Evolutionary conservation across 1,284 basidiomycete species (phyloP).

Genomic region (Inonotus hispidus): DNA sequence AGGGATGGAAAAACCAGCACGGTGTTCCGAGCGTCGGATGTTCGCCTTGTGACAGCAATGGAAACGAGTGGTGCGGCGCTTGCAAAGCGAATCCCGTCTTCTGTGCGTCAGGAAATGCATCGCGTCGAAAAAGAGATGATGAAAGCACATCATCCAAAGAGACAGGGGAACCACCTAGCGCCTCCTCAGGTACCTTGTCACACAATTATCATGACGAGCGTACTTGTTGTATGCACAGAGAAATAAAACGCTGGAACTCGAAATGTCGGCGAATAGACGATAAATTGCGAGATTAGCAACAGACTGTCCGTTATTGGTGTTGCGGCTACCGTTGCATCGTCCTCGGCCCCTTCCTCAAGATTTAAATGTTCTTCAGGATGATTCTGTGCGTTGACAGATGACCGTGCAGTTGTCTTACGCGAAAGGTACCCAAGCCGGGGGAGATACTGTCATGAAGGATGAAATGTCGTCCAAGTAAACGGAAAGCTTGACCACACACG

Average conservation of each 20-base stretch:
- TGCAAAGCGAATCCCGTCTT: constrained; percentile 50
- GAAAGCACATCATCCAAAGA: constrained; percentile 47
- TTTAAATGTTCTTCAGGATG: constrained; percentile 21
- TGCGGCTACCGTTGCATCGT: constrained; percentile 30
- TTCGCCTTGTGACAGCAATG: constrained; percentile 76
- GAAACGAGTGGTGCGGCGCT: constrained; percentile 48
- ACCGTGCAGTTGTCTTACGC: constrained; percentile 12
- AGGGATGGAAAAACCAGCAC: constrained; percentile 82
- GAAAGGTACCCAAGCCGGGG: constrained; percentile 18
- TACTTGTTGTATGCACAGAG: constrained; percentile 57
- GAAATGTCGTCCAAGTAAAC: constrained; percentile 10
- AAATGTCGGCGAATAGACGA: constrained; percentile 70
- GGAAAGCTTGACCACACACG: constrained; percentile 33
- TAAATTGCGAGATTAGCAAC: constrained; percentile 41
- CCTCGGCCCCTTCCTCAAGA: constrained; percentile 16
- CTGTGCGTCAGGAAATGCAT: constrained; percentile 39
- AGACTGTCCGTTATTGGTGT: neutral
- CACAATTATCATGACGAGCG: constrained; percentile 24
- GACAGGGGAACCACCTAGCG: constrained; percentile 60
- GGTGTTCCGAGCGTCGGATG: constrained; percentile 69
- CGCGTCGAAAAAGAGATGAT: constrained; percentile 53
- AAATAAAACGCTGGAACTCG: constrained; percentile 79
- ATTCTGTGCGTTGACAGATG: constrained; percentile 1
- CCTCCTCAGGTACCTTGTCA: constrained; percentile 1
- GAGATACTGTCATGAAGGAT: neutral